Base-by-base conservation (phyloP, 2,329 filamentous ascomycete species). In the Aspergillus sp. region DNA sequence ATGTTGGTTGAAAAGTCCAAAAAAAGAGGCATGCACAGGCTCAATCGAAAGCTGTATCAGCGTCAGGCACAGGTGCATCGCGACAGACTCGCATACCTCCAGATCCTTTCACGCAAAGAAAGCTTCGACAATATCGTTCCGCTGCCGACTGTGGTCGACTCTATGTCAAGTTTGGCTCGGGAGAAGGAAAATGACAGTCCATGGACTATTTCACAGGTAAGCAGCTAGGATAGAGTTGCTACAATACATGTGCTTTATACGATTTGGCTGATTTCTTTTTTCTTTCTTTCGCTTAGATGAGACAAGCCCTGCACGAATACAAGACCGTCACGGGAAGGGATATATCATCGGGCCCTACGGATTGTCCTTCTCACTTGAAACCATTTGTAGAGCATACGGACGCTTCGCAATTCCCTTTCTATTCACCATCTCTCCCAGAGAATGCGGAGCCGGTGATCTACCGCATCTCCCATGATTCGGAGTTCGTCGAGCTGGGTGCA, bases 21-120 rank as follows among this genome's bases (percentile, higher is more conserved):
- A 23, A 59, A 58, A 25, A 49, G 45, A 3, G 45, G 43, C 4
- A 50, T 52, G 16, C 55, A 20, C 45, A 58, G 58, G 42, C 43
- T 58, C 20, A 44, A 54, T 41, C 51, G 57, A 17, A 59, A 59
- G 21, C 54, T 59, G 57, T 59, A 58, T n/a, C 55, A 59, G 47
- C 47, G 57, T 19, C 57, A 59, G 31, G 53, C 54, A 6, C 21
- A 54, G 25, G 40, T 59, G 38, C 57, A 58, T 25, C 50, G 50
- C 4, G 57, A 59, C 32, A 48, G 57, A 6, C 47, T 59, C 2
- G 51, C 43, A 4, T 58, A 59, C 31, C 42, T 59, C 1, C 55
- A 58, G 34, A 21, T 19, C 5, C 29, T 59, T 9, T 44, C 53
- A 21, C 29, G 34, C 32, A 58, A 54, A 13, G 55, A 55, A 13